Base-by-base conservation (phyloP, 2,329 filamentous ascomycete genomes). In the Talaromyces pinophilus region DNA sequence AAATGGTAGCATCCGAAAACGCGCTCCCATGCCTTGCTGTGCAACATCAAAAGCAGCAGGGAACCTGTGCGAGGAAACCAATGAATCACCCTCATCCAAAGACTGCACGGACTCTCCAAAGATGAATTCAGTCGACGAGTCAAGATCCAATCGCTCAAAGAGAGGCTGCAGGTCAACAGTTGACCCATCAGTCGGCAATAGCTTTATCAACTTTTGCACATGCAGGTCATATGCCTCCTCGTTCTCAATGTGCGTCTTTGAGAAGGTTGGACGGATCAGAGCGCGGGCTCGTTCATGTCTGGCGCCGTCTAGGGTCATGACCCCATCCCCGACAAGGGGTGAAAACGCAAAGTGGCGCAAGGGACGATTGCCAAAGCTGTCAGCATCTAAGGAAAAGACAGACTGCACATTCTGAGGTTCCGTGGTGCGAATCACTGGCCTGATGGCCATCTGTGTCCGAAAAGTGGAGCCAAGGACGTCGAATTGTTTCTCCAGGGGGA, bases 181-280 rank as follows among this genome's bases (percentile, higher is more conserved):
- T 17, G 57, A 83, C 46, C 88, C 82, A 60, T 86, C 79, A 25
- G 83, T 82, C n/a, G 81, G 79, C 30, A 91, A 80, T 65, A 92
- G 78, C 30, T 84, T 80, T 72, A 93, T 86, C 17, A 95, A 80
- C 0, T 85, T 80, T 38, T 81, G 75, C 17, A 89, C 80, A 76
- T 90, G 87, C 2, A 74, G 77, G 70, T 91, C 88, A 62, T 90
- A 88, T 1, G 85, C 86, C 38, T 79, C 77, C 5, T 87, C 73
- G 71, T 87, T 83, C 4, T 80, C 82, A 10, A 87, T 79, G 69
- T 86, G 84, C 11, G 81, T 91, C 72, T 90, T 90, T 70, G 92
- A 88, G 78, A 97, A 97, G 74, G 95, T 92, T 0, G 93, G 93
- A 8, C 93, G 85, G 70, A 97, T 87, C 68, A 97, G 82, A 69